Conservation (phyloP, 768 basidiomycete genomes). For the Stropharia rugosoannulata region DNA sequence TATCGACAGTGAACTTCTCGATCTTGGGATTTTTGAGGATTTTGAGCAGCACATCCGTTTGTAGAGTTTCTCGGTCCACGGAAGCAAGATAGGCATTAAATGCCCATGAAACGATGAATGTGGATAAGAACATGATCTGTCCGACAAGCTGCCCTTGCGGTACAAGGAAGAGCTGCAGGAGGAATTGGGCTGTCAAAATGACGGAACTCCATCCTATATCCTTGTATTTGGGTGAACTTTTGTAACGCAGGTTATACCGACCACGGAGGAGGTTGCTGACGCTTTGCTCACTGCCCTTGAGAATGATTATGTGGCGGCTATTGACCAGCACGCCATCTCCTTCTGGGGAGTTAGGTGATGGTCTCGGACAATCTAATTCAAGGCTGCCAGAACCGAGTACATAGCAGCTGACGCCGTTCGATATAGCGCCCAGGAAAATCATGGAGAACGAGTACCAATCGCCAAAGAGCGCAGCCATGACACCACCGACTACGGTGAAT, state of each 20-base stretch:
- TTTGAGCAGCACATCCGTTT: constrained; percentile 11
- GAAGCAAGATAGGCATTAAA: constrained; percentile 18
- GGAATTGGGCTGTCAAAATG: constrained; percentile 14
- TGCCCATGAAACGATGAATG: constrained; percentile 15
- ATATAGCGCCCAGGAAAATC: constrained; percentile 14
- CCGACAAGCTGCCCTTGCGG: constrained; percentile 18
- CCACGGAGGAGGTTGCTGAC: constrained; percentile 15
- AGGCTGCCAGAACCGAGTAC: constrained; percentile 16
- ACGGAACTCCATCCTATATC: constrained; percentile 14
- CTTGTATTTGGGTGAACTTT: constrained; percentile 11
- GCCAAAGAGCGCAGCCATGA: constrained; percentile 8
- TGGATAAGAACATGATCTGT: constrained; percentile 17
- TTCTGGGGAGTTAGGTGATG: constrained; percentile 15
- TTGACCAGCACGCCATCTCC: constrained; percentile 15
- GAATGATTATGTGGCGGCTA: constrained; percentile 7
- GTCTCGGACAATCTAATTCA: constrained; percentile 6
- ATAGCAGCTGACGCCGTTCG: constrained; percentile 15
- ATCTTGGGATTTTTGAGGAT: constrained; percentile 7
- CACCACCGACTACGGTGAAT: constrained; percentile 10
- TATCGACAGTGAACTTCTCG: constrained; percentile 8
- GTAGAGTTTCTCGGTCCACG: constrained; percentile 14
- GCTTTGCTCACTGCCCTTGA: constrained; percentile 14
- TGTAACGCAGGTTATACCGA: constrained; percentile 10
- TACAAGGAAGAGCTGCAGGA: constrained; percentile 17
- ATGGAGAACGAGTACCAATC: constrained; percentile 19